Percentiles rank a stretch among this genome's conserved stretches.
These are phyloP conservation scores for Moniliella sp. DNA, from an alignment of 1,284 basidiomycete genomes.

Conservation along the genomic window DNA sequence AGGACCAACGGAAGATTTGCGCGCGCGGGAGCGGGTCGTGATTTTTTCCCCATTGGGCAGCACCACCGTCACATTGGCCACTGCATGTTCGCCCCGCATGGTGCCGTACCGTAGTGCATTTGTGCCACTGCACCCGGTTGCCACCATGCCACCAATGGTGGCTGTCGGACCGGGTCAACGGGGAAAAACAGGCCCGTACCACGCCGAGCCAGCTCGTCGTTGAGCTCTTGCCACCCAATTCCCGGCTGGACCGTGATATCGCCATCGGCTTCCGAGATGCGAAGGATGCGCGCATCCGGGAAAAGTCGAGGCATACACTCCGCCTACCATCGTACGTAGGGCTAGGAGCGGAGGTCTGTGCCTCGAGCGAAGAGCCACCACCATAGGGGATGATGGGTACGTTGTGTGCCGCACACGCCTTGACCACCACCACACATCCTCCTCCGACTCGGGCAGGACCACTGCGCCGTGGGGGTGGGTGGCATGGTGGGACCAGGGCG, in stretches of 20 bases:
- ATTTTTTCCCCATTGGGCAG: constrained; percentile 75
- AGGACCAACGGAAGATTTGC: constrained; percentile 70
- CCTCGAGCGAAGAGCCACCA: constrained; percentile 43
- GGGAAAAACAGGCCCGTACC: constrained; percentile 65
- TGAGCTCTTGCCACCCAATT: constrained; percentile 63
- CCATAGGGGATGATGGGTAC: constrained; percentile 52
- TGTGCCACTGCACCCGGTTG: constrained; percentile 42
- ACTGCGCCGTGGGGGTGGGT: too few relatives aligned
- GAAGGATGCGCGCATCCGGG: constrained; percentile 53
- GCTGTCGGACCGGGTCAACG: constrained; percentile 46
- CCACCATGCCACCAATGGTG: constrained; percentile 76
- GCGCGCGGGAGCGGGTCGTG: constrained; percentile 62
- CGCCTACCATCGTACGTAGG: neutral
- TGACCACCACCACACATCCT: too few relatives aligned
- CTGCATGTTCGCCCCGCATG: constrained; percentile 44
- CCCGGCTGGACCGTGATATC: constrained; percentile 42
- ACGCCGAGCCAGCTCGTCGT: constrained; percentile 48
- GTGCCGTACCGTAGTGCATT: constrained; percentile 75
- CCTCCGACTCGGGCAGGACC: too few relatives aligned
- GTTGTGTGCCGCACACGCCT: constrained; percentile 43
- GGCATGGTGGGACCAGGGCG: neutral
- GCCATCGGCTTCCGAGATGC: constrained; percentile 13
- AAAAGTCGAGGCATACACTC: constrained; percentile 56
- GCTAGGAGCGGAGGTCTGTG: constrained; percentile 10
- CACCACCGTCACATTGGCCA: too few relatives aligned